Base-by-base conservation (phyloP, 2,329 filamentous ascomycete genomes). In the Pseudocercospora macadamiae region DNA sequence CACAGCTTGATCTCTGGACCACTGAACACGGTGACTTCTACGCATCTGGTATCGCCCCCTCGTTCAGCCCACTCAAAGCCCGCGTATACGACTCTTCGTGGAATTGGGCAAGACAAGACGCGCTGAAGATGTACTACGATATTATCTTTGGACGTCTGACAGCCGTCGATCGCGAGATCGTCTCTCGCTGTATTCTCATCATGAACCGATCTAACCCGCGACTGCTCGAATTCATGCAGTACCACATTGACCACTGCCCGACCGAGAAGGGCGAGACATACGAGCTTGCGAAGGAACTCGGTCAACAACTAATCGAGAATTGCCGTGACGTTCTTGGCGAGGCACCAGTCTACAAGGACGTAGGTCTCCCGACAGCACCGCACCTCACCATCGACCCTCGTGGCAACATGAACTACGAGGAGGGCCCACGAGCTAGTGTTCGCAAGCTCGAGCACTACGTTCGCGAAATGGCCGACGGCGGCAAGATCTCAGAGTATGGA, bases 31-130 rank as follows among this genome's bases (percentile, higher is more conserved):
- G 95, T 60, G 95, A 99, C 64, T 91, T 96, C 76, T 99, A 99
- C 73, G 95, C 95, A 19, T 82, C 90, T 23, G 95, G 95, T 52
- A 97, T 99, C 64, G 91, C 96, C 76, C 95, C 95, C 9, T 88
- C 92, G 18, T 99, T 99, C 79, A 96, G 90, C 72, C 82, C 91
- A 3, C 86, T 97, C 63, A 99, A 99, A 77, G 95, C 95, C 28
- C 89, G 95, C 73, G 88, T 95, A 8, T 99, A 99, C 78, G 95
- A 99, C 75, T 97, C 95, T 0, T 96, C 92, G 0, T 99, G 95
- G 95, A 99, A 99, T 76, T 99, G 95, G 95, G 95, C 92, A 62
- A 89, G 95, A 53, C 95, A 99, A 75, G 95, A 99, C 75, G 95
- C 93, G 25, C 86, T 99, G 54, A 95, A 85, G 80, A 99, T 99